These are phyloP conservation scores for Nemania sp. DNA, from an alignment of 2,329 filamentous ascomycete species.

Conservation along the genomic window DNA sequence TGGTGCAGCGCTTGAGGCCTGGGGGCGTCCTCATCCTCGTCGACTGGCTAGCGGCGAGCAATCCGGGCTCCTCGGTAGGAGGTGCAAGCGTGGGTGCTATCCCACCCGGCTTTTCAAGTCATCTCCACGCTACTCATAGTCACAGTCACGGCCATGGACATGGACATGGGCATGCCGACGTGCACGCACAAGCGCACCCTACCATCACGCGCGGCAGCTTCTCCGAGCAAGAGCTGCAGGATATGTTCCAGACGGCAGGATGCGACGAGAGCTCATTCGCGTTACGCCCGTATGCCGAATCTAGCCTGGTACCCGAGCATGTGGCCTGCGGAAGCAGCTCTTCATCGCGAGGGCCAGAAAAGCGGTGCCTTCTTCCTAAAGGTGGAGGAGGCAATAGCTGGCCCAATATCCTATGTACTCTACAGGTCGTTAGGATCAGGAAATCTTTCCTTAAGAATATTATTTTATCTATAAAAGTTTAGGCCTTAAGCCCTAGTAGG, in stretches of 20 bases:
- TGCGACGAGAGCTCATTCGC: not conserved
- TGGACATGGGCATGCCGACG: not conserved
- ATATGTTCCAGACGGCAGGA: not conserved
- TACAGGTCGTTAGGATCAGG: no score
- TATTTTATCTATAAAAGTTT: no score
- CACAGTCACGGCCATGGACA: not conserved
- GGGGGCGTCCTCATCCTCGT: not conserved
- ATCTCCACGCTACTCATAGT: not conserved
- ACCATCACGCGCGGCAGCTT: not conserved
- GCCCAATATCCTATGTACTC: no score
- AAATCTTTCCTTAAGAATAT: no score
- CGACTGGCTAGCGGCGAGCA: not conserved
- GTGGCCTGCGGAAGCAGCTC: not conserved
- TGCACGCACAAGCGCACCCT: not conserved
- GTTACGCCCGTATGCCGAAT: not conserved
- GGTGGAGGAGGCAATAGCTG: no score
- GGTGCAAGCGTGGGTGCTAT: not conserved
- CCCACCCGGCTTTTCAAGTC: not conserved
- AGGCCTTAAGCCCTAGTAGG: no score
- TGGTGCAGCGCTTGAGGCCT: slow-evolving; percentile 23
- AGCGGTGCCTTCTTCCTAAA: not conserved
- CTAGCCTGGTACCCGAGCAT: not conserved
- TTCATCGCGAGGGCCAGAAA: not conserved
- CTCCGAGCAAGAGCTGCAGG: not conserved
- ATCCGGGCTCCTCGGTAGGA: not conserved